Base-by-base conservation (phyloP, 352 stramenopile genomes). In the Globisporangium polare region DNA sequence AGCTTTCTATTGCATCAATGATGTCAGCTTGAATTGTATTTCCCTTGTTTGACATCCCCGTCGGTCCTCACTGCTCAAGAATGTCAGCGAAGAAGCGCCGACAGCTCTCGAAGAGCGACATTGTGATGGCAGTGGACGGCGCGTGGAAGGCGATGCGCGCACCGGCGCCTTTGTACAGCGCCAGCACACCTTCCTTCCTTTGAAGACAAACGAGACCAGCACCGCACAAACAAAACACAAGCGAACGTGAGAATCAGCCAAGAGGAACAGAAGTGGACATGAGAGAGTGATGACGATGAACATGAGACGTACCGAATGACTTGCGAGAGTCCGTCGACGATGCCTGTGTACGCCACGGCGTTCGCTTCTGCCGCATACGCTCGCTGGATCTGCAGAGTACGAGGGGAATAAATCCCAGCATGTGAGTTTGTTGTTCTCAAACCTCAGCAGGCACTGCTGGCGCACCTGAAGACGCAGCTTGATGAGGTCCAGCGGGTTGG, bases 381-480 rank as follows among this genome's bases (percentile, higher is more conserved):
- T 54, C 70, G 74, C 69, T 82, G 79, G n/a, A 82, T 72, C 72
- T 80, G 67, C 2, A 39, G 15, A 13, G 22, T 8, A 53, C 49
- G 53, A 69, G 63, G 74, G 47, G 65, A 51, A 26, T 6, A 18
- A 24, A 24, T 33, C n/a, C 10, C 13, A n/a, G 17, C 13, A 5
- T 7, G 33, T 43, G 15, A n/a, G 37, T 18, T n/a, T 7, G 37
- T 43, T 20, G 35, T 12, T 24, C 13, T 45, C 18, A 35, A 58
- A 29, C 5, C 37, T 53, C 10, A 43, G 20, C n/a, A n/a, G n/a
- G n/a, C n/a, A n/a, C n/a, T n/a, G n/a, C n/a, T n/a, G n/a, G n/a
- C n/a, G n/a, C n/a, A 98, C 92, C 87, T 99, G 97, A 9, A 99
- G 77, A 18, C 96, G 83, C 5, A 99, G 78, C 67, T 99, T 99